These are phyloP conservation scores for Kandelia obovata DNA, from an alignment of 345 rosid genomes.

Conservation along the genomic window DNA sequence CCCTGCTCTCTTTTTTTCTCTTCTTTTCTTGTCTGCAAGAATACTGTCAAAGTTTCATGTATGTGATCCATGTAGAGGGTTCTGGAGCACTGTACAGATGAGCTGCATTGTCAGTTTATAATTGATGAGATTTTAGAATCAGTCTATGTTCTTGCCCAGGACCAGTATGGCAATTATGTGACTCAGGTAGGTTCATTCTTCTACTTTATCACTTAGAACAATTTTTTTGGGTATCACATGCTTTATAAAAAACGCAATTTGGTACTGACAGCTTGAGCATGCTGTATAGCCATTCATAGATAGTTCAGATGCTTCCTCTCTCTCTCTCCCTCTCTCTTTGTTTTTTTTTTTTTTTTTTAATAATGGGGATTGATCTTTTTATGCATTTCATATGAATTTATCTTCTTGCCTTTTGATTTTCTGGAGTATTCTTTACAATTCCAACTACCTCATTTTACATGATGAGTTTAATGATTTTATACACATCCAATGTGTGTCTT, in stretches of 20 bases:
- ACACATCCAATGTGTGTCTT: neutral
- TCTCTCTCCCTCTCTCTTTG: neutral
- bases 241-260: neutral
- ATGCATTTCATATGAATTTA: neutral
- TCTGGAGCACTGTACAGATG: slow-evolving; percentile 89
- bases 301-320: too few species aligned
- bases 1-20: neutral
- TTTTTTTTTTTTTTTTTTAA: too few species aligned
- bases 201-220: neutral
- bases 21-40: neutral
- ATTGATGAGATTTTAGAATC: slow-evolving; percentile 91
- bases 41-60: neutral
- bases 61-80: slow-evolving; percentile 57
- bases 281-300: neutral
- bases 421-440: neutral
- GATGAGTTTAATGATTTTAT: neutral
- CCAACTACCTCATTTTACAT: neutral
- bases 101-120: slow-evolving; percentile 66
- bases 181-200: slow-evolving; percentile 59
- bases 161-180: slow-evolving; percentile 97
- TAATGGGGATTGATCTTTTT: neutral
- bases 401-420: neutral
- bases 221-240: neutral
- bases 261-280: neutral
- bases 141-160: slow-evolving; percentile 74